Percentiles rank a stretch among this genome's conserved stretches.
Conservation (phyloP, 2,329 filamentous ascomycete genomes). For the Fusarium decemcellulare region DNA sequence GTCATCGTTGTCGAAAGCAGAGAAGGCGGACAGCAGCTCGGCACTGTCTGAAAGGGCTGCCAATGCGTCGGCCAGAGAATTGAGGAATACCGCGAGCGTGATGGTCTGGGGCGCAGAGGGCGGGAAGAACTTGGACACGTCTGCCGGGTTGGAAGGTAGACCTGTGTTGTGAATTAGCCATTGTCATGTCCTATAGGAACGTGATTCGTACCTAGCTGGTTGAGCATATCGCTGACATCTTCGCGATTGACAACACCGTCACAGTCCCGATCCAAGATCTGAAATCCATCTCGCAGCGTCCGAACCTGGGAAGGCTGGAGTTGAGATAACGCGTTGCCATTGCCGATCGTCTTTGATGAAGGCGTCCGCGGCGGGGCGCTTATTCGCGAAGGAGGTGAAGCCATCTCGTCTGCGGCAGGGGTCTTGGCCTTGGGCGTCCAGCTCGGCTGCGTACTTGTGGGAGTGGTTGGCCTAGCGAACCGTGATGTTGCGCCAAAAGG, state of each 20-base stretch:
- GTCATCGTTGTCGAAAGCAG: slow-evolving; percentile 96
- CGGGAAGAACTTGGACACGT: slow-evolving; percentile 88
- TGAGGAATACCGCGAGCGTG: slow-evolving; percentile 88
- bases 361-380: slow-evolving; percentile 50
- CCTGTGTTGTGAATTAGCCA: slow-evolving; percentile 62
- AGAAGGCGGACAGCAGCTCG: slow-evolving; percentile 91
- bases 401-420: slow-evolving; percentile 38
- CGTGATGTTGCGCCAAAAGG: slow-evolving; percentile 47
- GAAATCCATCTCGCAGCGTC: slow-evolving; percentile 92
- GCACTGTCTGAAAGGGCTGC: slow-evolving; percentile 81
- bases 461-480: slow-evolving; percentile 59
- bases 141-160: slow-evolving; percentile 78
- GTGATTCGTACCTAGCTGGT: slow-evolving; percentile 76
- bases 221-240: slow-evolving; percentile 89
- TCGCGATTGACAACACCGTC: slow-evolving; percentile 86
- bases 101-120: slow-evolving; percentile 79
- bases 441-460: slow-evolving; percentile 50
- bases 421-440: slow-evolving; percentile 55
- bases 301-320: slow-evolving; percentile 87
- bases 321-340: slow-evolving; percentile 74
- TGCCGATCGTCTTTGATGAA: slow-evolving; percentile 54
- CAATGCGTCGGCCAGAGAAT: slow-evolving; percentile 82
- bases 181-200: neutral
- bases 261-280: slow-evolving; percentile 91
- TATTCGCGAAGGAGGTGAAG: slow-evolving; percentile 49